Evolutionary conservation across 257 asterid species (phyloP).

Genomic region (Verbena officinalis): DNA sequence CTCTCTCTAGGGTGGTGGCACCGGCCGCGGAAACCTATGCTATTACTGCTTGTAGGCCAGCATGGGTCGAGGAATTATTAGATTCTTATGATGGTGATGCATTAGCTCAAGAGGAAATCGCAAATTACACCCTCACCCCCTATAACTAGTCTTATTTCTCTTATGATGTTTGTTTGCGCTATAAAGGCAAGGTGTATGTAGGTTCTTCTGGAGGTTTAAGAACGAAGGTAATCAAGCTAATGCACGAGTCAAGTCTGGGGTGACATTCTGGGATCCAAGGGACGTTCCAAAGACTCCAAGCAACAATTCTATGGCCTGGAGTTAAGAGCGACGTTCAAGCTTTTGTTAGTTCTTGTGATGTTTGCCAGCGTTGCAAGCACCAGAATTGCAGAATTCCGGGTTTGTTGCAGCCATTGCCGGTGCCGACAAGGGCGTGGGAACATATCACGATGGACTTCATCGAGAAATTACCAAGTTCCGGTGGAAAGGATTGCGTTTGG

Average conservation of each 20-base stretch:
- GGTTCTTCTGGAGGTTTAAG: background rate
- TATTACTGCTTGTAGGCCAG: background rate
- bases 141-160: background rate
- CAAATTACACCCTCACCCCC: background rate
- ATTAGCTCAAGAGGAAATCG: accelerated
- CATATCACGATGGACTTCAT: background rate
- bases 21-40: accelerated
- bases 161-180: background rate
- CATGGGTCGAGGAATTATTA: background rate
- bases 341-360: background rate
- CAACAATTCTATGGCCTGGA: background rate
- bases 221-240: background rate
- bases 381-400: too few species aligned
- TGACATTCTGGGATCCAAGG: too few species aligned
- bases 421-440: background rate
- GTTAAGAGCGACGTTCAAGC: too few species aligned
- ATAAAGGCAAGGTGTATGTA: background rate
- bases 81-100: background rate
- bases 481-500: background rate
- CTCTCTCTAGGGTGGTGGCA: background rate
- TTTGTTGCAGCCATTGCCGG: background rate
- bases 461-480: background rate
- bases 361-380: background rate
- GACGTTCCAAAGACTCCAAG: background rate
- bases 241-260: background rate